Evolutionary conservation across 2,329 filamentous ascomycete genomes (phyloP), one percentile per base, ranked within the genome.

Genomic region (Sphaceloma murrayae): DNA sequence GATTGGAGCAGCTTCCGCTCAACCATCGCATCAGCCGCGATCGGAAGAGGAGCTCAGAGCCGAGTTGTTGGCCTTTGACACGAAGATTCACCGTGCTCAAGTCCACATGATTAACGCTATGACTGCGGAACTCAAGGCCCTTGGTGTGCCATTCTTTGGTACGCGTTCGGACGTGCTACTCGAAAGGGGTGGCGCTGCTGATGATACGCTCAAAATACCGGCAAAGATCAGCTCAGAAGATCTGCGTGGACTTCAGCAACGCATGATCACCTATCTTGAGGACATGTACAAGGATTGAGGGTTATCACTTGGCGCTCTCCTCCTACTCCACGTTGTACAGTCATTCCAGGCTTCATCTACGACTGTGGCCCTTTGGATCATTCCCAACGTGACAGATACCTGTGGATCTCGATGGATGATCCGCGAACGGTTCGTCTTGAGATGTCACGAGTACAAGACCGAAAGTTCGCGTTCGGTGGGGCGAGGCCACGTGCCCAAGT

Each of bases 131-230:
- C 58, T 83, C 34, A 73, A 73, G 46, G 63, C 59, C 5, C 56
- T 82, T 22, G 75, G 72, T 6, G 69, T 80, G 26, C 77, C 77
- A 0, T 80, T 80, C 55, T 80, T 78, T 53, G 71, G 69, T 4
- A 70, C 73, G 19, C 65, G 63, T 45, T 52, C 60, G 30, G 62
- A 66, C 8, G 53, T 72, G 24, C 59, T 65, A 13, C 51, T 54
- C 4, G 57, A 59, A 11, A 52, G 52, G 7, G 29, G 46, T 24
- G 52, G 52, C 13, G 40, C 46, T n/a, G n/a, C n/a, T n/a, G n/a
- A n/a, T n/a, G n/a, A n/a, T n/a, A n/a, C n/a, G n/a, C n/a, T n/a
- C n/a, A n/a, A n/a, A n/a, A n/a, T n/a, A n/a, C n/a, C n/a, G n/a
- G n/a, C 48, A 4, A 43, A 50, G n/a, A 54, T 66, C 14, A 62